Base-by-base conservation (phyloP, 768 basidiomycete genomes). In the Pisolithus sp. region DNA sequence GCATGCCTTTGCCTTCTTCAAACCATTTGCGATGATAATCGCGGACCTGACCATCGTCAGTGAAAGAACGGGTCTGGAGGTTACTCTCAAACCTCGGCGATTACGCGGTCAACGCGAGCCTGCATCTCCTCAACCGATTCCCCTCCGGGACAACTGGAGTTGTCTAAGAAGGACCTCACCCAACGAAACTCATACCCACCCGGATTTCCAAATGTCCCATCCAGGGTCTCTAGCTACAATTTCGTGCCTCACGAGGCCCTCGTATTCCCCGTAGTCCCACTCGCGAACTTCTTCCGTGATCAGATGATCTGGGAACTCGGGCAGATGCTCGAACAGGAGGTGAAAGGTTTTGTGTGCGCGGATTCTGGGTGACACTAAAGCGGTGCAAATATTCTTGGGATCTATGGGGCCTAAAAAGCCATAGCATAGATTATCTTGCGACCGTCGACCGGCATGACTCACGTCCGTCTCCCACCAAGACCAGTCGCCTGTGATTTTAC, bases 191-290 rank as follows among this genome's bases (percentile, higher is more conserved):
- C 37, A 44, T 9, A 68, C 74, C 34, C 64, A 85, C 85, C 89
- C 92, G 61, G 93, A 86, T 38, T 67, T 76, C 90, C 91, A 95
- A 59, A 94, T 93, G n/a, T 65, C 60, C 92, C 92, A 97, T 31
- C 62, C 65, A 4, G 77, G 72, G 47, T 72, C 77, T 51, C 71
- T 76, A 46, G 74, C 75, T 54, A 81, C 72, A 59, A 95, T 95
- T 59, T 95, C 89, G n/a, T 80, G 71, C n/a, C 83, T 73, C 24
- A 77, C 65, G 39, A 93, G 78, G 5, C 93, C 93, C 64, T 95
- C 93, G 62, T 89, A 96, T 7, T 89, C 81, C 9, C 94, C 89
- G 63, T 95, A 95, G 61, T 95, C 88, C 91, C 91, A 94, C 65
- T 94, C 92, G 40, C 82, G 74, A 23, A 74, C 83, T 21, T 81